phyloP scores from a whole-genome alignment of 176 grass and related monocot genomes.

The Avena eriantha region DNA sequence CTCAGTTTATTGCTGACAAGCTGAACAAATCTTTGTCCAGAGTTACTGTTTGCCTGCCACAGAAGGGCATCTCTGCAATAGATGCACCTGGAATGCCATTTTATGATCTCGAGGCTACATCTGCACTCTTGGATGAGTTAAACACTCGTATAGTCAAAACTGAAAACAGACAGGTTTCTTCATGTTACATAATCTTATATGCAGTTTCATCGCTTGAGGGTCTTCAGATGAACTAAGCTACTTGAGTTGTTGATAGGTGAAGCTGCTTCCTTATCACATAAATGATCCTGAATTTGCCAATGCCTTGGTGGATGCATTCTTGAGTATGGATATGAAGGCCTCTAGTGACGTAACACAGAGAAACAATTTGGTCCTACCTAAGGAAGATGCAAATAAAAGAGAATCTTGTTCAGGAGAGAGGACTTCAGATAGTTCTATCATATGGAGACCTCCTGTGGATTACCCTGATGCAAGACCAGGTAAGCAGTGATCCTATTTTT shows the following conservation, averaged over 20 bases:
- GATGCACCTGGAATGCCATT: slow-evolving; percentile 91
- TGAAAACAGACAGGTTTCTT: slow-evolving; percentile 72
- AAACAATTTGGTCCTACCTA: slow-evolving; percentile 27
- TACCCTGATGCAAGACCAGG: slow-evolving; percentile 89
- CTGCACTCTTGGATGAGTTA: slow-evolving; percentile 77
- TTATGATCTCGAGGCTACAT: slow-evolving; percentile 85
- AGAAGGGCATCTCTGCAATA: slow-evolving; percentile 83
- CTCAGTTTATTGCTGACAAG: slow-evolving; percentile 92
- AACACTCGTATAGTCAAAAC: slow-evolving; percentile 60
- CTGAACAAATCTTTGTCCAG: slow-evolving; percentile 82
- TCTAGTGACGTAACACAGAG: slow-evolving; percentile 40
- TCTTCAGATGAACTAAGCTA: slow-evolving; percentile 37
- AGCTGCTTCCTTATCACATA: slow-evolving; percentile 83
- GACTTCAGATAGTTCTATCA: slow-evolving; percentile 53
- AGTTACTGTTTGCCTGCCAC: slow-evolving; percentile 71
- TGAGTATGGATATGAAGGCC: slow-evolving; percentile 62
- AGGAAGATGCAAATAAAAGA: slow-evolving; percentile 42
- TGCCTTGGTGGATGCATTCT: slow-evolving; percentile 78
- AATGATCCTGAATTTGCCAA: slow-evolving; percentile 88
- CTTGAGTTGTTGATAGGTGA: slow-evolving; percentile 63
- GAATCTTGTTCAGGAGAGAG: slow-evolving; percentile 35
- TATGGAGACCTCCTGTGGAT: slow-evolving; percentile 55
- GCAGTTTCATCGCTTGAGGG: neutral
- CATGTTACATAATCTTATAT: slow-evolving; percentile 28
- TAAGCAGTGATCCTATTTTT: slow-evolving; percentile 37